phyloP scores from a whole-genome alignment of 345 rosid species.

The Turritis glabra region DNA sequence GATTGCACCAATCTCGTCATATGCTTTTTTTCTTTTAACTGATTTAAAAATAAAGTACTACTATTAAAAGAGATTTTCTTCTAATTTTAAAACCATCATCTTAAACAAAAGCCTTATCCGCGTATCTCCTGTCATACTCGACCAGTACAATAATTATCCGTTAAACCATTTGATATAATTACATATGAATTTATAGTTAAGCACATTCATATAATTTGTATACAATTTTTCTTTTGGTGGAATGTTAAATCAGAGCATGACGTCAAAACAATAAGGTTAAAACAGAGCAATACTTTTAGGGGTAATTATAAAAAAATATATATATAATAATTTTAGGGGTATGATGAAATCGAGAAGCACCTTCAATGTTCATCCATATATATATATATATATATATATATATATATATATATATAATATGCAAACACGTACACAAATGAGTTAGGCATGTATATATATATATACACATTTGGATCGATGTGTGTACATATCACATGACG shows the following conservation, averaged over 20 bases:
- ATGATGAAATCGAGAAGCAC: background rate
- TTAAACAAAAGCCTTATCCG: background rate
- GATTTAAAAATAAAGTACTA: too few species aligned
- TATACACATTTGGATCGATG: slow-evolving; percentile 35
- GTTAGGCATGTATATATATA: slow-evolving; percentile 17
- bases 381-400: slow-evolving; percentile 7
- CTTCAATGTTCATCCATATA: slow-evolving; percentile 13
- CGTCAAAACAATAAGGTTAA: background rate
- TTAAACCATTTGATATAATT: background rate
- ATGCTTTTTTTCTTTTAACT: background rate
- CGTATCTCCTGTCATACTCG: background rate
- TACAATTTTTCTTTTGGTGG: background rate
- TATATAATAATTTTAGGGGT: background rate
- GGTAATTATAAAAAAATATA: too few species aligned
- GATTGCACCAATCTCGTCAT: background rate
- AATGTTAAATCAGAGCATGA: slow-evolving; percentile 15
- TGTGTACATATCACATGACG: slow-evolving; percentile 38
- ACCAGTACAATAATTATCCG: background rate
- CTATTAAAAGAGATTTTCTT: background rate
- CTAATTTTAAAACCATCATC: background rate
- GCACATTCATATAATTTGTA: background rate
- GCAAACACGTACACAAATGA: slow-evolving; percentile 13
- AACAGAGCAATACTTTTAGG: background rate
- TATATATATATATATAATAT: slow-evolving; percentile 17
- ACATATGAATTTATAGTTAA: background rate